Base-by-base conservation (phyloP, 1,284 basidiomycete species). In the Ustilago loliicola region DNA sequence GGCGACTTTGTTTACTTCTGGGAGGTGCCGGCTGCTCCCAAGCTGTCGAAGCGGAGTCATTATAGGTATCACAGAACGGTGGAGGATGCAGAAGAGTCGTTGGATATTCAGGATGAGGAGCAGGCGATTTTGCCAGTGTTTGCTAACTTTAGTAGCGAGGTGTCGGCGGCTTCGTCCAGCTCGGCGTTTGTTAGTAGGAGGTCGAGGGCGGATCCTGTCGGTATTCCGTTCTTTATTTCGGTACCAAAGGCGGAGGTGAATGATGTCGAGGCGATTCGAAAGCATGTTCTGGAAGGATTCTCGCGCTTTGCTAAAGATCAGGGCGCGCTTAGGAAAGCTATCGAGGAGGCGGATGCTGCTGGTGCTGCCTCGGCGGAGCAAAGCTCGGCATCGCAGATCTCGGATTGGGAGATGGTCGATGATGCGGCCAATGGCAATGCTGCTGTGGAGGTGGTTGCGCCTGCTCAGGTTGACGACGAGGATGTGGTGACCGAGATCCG, bases 171-270 rank as follows among this genome's bases (percentile, higher is more conserved):
- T 27, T 75, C 66, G 19, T 66, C 71, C 27, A 61, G 58, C 27
- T 62, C 67, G 23, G 67, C 75, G 25, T 80, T 73, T 56, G 70
- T 66, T 30, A 77, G 63, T 45, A 68, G 79, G 52, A 68, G 77
- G 13, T 53, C 60, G 10, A 45, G 70, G 3, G 50, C 57, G 23
- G 77, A 79, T 11, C 61, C 73, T 3, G 56, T 75, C 3, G 85
- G 85, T 45, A 59, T 83, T 50, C 85, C 85, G 9, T 84, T 86
- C 79, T 83, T 86, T 55, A 79, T 85, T 27, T 64, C 80, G 7
- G 53, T 86, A 13, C 79, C 80, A 1, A 64, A 72, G 13, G 62
- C 65, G 19, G 58, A 79, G 38, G 40, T 76, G 30, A 74, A 77
- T 53, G 72, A 84, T 50, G 47, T 55, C 11, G 64, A 73, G 21